Conservation (phyloP, 2,329 filamentous ascomycete species). For the Arthrinium phaeospermum region DNA sequence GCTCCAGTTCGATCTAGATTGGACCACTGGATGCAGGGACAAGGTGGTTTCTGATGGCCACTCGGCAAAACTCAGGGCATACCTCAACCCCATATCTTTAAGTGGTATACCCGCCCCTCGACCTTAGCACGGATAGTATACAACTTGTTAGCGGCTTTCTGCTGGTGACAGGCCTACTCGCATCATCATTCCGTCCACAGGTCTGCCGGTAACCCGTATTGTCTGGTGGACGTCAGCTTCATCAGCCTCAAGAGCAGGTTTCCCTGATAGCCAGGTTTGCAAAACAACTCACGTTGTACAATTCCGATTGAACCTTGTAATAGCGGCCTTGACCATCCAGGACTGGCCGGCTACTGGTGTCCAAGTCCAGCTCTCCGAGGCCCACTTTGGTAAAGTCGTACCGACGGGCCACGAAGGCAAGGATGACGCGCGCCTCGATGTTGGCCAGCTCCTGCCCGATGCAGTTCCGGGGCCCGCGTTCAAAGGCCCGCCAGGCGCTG, state of each 20-base stretch:
- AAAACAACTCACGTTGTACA: not conserved
- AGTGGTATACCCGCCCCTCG: too few relatives aligned
- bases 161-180: conserved; percentile 17
- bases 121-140: not conserved
- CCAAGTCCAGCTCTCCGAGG: conserved; percentile 33
- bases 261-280: not conserved
- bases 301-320: not conserved
- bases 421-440: conserved; percentile 55
- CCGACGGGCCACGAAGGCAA: conserved; percentile 52
- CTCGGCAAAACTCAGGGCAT: not conserved
- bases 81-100: not conserved
- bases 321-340: not conserved
- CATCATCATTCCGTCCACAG: conserved; percentile 30
- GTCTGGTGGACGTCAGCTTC: conserved; percentile 18
- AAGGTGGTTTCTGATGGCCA: not conserved
- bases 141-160: not conserved
- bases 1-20: not conserved
- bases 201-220: conserved; percentile 24
- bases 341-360: not conserved
- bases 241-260: not conserved
- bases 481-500: conserved; percentile 60
- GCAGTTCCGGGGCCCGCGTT: conserved; percentile 58
- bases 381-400: conserved; percentile 50
- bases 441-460: conserved; percentile 63
- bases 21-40: not conserved